Percentiles rank a stretch among this genome's conserved stretches.
These are phyloP conservation scores for Arabidopsis thaliana DNA, from an alignment of 345 rosid species.

Conservation along the genomic window TAIR10.1 NC_003074.8:19882001-19882500, in stretches of 20 bases:
- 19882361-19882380: background rate
- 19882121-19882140: constrained; percentile 80
- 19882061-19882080: constrained; percentile 91
- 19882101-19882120: constrained; percentile 95
- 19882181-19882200: background rate
- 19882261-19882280: constrained; percentile 98
- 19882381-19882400: constrained; percentile 16
- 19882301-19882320: constrained; percentile 97
- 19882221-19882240: constrained; percentile 90
- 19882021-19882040: background rate
- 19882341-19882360: background rate
- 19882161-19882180: background rate
- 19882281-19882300: constrained; percentile 95
- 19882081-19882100: constrained; percentile 99
- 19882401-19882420: constrained; percentile 4
- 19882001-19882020: background rate
- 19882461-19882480: constrained; percentile 19
- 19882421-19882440: background rate
- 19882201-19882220: constrained; percentile 65
- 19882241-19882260: constrained; percentile 98
- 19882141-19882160: constrained; percentile 9
- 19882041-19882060: background rate
- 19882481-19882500: constrained; percentile 20
- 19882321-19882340: constrained; percentile 58
- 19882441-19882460: constrained; percentile 15